phyloP scores from a whole-genome alignment of 495 filamentous ascomycete species.

The Podospora pseudoanserina region DNA sequence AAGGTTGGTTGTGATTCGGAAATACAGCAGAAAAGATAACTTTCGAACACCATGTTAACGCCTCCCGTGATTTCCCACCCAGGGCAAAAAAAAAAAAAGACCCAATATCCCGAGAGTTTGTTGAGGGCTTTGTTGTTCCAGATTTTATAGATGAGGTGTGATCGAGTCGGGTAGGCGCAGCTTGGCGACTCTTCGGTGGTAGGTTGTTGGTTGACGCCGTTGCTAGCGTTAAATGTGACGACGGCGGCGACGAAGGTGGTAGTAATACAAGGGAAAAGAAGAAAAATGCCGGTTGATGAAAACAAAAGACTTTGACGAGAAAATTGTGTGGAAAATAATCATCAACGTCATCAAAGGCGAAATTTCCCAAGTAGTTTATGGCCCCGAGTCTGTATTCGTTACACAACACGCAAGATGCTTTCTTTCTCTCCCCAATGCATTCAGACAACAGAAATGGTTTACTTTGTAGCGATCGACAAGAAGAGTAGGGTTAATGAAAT shows the following conservation, averaged over 20 bases:
- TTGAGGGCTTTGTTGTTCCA: background rate
- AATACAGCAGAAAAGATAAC: too few relatives aligned
- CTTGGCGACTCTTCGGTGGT: background rate
- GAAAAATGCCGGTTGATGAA: background rate
- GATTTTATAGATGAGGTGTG: background rate
- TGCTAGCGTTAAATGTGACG: background rate
- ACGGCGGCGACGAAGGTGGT: too few relatives aligned
- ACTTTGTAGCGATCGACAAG: conserved; percentile 36
- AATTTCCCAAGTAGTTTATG: background rate
- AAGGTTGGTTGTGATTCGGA: too few relatives aligned
- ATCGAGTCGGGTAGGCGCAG: background rate
- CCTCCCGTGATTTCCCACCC: background rate
- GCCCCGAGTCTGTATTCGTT: background rate
- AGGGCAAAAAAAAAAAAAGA: background rate
- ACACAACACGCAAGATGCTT: background rate
- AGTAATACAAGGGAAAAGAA: background rate
- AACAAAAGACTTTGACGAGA: background rate
- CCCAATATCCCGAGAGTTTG: background rate
- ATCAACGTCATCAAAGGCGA: background rate
- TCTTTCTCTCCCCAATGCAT: conserved; percentile 12
- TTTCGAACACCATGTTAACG: too few relatives aligned
- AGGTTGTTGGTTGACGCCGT: background rate
- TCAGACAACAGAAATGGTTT: conserved; percentile 28
- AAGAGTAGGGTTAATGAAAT: conserved; percentile 25
- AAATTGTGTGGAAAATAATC: background rate